Evolutionary conservation across 164 flowering plant species (phyloP), one percentile per base, ranked within the genome.

Genomic region (Nymphaea thermarum): DNA sequence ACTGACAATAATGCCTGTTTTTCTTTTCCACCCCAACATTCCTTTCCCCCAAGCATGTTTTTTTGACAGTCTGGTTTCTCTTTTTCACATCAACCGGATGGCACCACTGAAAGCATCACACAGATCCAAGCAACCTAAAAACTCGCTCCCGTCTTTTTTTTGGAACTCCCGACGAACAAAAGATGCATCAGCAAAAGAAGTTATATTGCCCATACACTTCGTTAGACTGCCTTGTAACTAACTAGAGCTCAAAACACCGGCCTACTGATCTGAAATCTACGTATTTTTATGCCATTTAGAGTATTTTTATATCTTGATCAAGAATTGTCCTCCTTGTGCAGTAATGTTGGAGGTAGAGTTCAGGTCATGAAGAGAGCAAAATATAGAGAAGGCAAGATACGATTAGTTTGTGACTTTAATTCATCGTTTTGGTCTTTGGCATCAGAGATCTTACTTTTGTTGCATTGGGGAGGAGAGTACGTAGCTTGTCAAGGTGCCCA

Each of bases 381-480:
- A 6, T 41, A 36, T 6, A 55, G 43, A 66, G 43, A 73, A n/a
- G 51, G 44, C 63, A 66, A 51, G 44, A 57, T 25, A 36, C 15
- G 12, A 42, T 25, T 10, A 3, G 60, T 42, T 68, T 61, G 41
- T 43, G 12, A 51, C 14, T 51, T 15, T 51, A 8, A 51, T 15
- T 25, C 36, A 25, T 25, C 36, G 36, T 25, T 25, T 5, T 51
- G 12, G 57, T 8, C 8, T 51, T 51, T 51, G 12, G 8, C 14
- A 51, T 51, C 8, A 10, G 57, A 51, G 57, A 51, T 51, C 57
- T 87, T 83, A 94, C 98, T 84, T 95, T 95, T 76, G 96, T 85
- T 68, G 98, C 92, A 84, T 80, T 90, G 18, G 99, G 99, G 5
- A 95, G 84, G 64, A 95, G 74, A 82, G 96, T 92, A 47, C 99